Evolutionary conservation across 169 alveolate genomes (phyloP).

Genomic region (Plasmodium coatneyi): DNA sequence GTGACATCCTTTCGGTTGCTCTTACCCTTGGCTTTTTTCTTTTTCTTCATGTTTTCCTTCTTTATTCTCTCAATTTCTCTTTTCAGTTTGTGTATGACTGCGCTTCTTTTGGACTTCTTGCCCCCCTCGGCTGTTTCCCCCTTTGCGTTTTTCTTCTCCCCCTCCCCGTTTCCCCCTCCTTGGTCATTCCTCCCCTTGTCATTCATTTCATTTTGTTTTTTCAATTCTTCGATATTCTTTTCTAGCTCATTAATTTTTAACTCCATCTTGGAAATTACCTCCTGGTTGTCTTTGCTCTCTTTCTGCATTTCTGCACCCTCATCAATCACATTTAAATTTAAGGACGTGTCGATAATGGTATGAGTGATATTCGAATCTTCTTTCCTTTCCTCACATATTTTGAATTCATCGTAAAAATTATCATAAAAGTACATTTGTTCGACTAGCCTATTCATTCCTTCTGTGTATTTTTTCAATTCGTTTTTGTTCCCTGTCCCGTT

Average conservation of each 20-base stretch:
- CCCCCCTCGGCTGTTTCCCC: neutral
- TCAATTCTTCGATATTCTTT: constrained; percentile 45
- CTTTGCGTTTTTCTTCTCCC: constrained; percentile 4
- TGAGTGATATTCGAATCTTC: neutral
- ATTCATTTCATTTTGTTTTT: neutral
- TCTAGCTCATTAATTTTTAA: constrained; percentile 32
- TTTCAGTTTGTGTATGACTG: constrained; percentile 30
- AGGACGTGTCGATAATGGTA: constrained; percentile 56
- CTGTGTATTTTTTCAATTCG: constrained; percentile 42
- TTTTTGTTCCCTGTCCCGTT: neutral
- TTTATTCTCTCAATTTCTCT: constrained; percentile 38
- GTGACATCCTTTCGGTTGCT: neutral
- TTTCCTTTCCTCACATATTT: constrained; percentile 13
- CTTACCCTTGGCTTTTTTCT: neutral
- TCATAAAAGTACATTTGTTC: constrained; percentile 74
- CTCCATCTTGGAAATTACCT: constrained; percentile 38
- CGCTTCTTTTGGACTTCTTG: neutral
- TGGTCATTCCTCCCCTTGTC: neutral
- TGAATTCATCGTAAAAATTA: constrained; percentile 35
- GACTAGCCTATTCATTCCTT: constrained; percentile 62
- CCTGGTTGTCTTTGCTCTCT: constrained; percentile 7
- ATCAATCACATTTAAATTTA: constrained; percentile 57
- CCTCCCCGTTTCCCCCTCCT: neutral
- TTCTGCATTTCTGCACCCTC: neutral
- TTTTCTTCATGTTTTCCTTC: constrained; percentile 1